Evolutionary conservation across 2,329 filamentous ascomycete genomes (phyloP).

Genomic region (Teratosphaeria pseudoeucalypti): DNA sequence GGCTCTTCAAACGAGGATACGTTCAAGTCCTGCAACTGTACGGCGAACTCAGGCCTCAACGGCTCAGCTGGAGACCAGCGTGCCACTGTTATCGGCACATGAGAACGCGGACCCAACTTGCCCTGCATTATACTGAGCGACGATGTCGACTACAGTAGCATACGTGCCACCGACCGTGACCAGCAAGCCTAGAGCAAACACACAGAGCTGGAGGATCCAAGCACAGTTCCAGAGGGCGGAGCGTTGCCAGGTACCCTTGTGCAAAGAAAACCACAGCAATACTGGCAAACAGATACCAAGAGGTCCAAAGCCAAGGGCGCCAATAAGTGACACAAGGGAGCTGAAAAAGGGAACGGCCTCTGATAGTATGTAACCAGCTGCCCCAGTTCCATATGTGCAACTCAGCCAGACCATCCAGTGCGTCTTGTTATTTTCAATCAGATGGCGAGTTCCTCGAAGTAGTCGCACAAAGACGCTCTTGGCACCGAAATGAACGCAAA

Average conservation of each 20-base stretch:
- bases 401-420: constrained; percentile 44
- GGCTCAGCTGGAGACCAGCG: neutral
- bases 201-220: constrained; percentile 35
- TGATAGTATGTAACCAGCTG: constrained; percentile 40
- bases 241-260: constrained; percentile 13
- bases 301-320: constrained; percentile 40
- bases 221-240: constrained; percentile 26
- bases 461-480: constrained; percentile 47
- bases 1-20: too few species aligned
- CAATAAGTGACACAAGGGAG: constrained; percentile 38
- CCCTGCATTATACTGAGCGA: constrained; percentile 8
- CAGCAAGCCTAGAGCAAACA: constrained; percentile 31
- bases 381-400: constrained; percentile 31
- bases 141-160: constrained; percentile 9
- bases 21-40: neutral
- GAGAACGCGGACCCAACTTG: constrained; percentile 6
- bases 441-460: constrained; percentile 38
- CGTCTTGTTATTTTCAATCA: constrained; percentile 38
- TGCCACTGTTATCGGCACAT: neutral
- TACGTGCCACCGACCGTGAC: constrained; percentile 37
- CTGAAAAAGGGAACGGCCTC: constrained; percentile 45
- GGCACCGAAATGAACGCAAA: constrained; percentile 36
- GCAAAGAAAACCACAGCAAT: constrained; percentile 41
- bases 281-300: constrained; percentile 38
- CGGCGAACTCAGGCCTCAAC: neutral